These are phyloP conservation scores for Cyberlindnera nakhonratchasimensis DNA, from an alignment of 805 yeast species.

Conservation along the genomic window DNA sequence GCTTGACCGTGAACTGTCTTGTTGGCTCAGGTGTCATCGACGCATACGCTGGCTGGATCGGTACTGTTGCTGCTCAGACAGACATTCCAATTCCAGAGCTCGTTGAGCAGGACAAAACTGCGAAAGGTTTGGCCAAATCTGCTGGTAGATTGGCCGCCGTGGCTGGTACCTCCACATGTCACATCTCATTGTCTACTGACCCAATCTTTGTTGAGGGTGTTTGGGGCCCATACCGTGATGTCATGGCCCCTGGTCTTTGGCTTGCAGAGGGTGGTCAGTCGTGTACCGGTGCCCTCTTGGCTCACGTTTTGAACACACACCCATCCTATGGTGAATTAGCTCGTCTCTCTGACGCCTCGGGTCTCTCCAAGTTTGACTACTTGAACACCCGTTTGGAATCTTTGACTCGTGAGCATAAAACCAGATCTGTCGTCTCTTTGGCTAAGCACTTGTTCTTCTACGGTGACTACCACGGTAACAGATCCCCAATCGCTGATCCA, in stretches of 20 bases:
- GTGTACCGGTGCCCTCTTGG: slow-evolving; percentile 91
- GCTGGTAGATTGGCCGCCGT: slow-evolving; percentile 93
- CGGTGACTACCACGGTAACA: slow-evolving; percentile 95
- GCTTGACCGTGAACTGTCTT: slow-evolving; percentile 71
- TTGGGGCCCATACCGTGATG: slow-evolving; percentile 98
- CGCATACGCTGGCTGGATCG: slow-evolving; percentile 98
- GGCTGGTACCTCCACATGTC: slow-evolving; percentile 98
- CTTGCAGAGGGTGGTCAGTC: slow-evolving; percentile 99
- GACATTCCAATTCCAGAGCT: slow-evolving; percentile 49
- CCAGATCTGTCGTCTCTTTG: slow-evolving; percentile 72
- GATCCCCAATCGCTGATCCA: slow-evolving; percentile 97
- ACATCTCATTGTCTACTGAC: slow-evolving; percentile 78
- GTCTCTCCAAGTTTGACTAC: slow-evolving; percentile 75
- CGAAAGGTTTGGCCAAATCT: slow-evolving; percentile 51
- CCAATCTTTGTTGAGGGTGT: slow-evolving; percentile 93
- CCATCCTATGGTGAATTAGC: slow-evolving; percentile 80
- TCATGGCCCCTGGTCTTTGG: slow-evolving; percentile 87
- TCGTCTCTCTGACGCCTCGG: slow-evolving; percentile 62
- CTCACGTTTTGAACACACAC: slow-evolving; percentile 82
- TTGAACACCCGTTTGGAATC: slow-evolving; percentile 73
- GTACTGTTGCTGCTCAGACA: slow-evolving; percentile 91
- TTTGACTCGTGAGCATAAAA: slow-evolving; percentile 51
- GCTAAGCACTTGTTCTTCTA: slow-evolving; percentile 87
- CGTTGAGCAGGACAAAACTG: slow-evolving; percentile 46
- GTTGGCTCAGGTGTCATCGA: slow-evolving; percentile 97